These are phyloP conservation scores for Houttuynia cordata DNA, from an alignment of 164 flowering plant genomes.

Conservation along the genomic window DNA sequence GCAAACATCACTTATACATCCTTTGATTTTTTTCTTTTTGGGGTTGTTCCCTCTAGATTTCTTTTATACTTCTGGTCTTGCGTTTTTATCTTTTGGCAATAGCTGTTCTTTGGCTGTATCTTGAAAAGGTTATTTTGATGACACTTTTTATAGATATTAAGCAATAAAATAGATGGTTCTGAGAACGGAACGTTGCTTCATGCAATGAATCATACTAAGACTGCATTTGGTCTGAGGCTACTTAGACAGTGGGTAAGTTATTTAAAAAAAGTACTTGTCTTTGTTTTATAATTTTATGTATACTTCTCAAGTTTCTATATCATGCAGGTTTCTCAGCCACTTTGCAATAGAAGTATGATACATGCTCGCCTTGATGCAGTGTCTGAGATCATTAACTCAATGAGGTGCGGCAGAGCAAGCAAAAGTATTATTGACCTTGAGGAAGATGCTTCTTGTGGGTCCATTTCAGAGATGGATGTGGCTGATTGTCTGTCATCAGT, in stretches of 20 bases:
- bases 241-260: slow-evolving; percentile 83
- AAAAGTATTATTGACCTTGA: slow-evolving; percentile 13
- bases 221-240: slow-evolving; percentile 81
- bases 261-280: no score
- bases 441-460: slow-evolving; percentile 19
- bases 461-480: slow-evolving; percentile 21
- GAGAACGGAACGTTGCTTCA: slow-evolving; percentile 76
- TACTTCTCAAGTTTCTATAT: slow-evolving; percentile 9
- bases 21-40: no score
- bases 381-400: slow-evolving; percentile 72
- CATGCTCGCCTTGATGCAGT: slow-evolving; percentile 89
- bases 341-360: slow-evolving; percentile 71
- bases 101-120: background rate
- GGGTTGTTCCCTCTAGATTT: no score
- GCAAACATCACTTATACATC: no score
- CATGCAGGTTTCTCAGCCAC: slow-evolving; percentile 81
- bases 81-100: background rate
- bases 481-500: slow-evolving; percentile 49
- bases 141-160: slow-evolving; percentile 35
- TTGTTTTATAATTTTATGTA: no score
- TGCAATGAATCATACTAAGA: slow-evolving; percentile 64
- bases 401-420: slow-evolving; percentile 32
- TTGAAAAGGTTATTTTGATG: background rate
- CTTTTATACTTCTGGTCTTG: background rate
- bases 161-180: slow-evolving; percentile 65